These are phyloP conservation scores for Nicotiana otophora DNA, from an alignment of 257 asterid species.

Conservation along the genomic window DNA sequence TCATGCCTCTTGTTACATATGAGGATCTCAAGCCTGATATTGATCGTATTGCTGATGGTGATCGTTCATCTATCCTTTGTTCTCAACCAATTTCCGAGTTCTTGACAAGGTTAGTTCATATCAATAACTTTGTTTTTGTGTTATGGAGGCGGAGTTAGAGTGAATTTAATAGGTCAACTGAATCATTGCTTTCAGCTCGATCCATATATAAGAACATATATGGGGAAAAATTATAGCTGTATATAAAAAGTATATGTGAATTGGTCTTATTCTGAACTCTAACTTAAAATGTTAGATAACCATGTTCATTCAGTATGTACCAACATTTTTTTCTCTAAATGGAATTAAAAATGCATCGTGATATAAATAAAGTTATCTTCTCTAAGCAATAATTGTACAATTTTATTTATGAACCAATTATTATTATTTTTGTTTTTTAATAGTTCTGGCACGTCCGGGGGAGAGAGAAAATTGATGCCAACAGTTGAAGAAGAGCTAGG, in stretches of 20 bases:
- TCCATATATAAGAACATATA: neutral
- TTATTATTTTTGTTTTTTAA: neutral
- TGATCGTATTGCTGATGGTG: slow-evolving; percentile 19
- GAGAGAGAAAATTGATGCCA: slow-evolving; percentile 21
- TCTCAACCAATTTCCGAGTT: slow-evolving; percentile 19
- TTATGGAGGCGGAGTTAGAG: neutral
- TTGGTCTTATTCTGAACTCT: neutral
- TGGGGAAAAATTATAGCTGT: too few relatives aligned
- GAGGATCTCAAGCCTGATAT: slow-evolving; percentile 19
- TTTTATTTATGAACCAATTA: neutral
- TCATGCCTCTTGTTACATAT: slow-evolving; percentile 5
- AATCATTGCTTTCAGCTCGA: neutral
- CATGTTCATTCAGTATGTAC: neutral
- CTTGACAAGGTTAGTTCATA: slow-evolving; percentile 9
- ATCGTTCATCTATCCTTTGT: slow-evolving; percentile 13
- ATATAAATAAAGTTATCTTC: slow-evolving; percentile 6
- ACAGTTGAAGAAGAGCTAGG: slow-evolving; percentile 18
- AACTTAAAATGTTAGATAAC: neutral
- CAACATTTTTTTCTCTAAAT: neutral
- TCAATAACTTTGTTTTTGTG: neutral
- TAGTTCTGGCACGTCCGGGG: slow-evolving; percentile 19
- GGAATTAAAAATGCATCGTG: neutral
- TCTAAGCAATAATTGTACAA: neutral
- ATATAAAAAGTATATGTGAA: neutral
- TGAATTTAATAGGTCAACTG: neutral